These are phyloP conservation scores for Vitis labrusca DNA, from an alignment of 164 flowering plant species.

Conservation along the genomic window DNA sequence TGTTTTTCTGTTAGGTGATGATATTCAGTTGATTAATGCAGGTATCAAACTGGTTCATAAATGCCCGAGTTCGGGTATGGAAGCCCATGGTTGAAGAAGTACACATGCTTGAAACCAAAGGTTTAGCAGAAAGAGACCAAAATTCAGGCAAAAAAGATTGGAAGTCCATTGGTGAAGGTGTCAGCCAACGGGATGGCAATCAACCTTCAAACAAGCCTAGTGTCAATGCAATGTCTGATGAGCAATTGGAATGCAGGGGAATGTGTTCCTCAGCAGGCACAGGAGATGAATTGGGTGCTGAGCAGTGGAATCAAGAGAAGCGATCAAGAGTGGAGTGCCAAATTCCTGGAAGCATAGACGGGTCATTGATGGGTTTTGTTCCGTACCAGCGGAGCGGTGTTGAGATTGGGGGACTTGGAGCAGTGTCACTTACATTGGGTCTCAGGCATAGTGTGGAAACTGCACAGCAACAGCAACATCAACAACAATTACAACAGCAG, in stretches of 20 bases:
- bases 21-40: conserved; percentile 15
- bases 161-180: conserved; percentile 8
- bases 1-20: no score
- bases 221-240: conserved; percentile 11
- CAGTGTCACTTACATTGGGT: conserved; percentile 78
- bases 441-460: conserved; percentile 62
- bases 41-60: conserved; percentile 97
- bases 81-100: conserved; percentile 97
- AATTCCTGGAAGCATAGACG: conserved; percentile 27
- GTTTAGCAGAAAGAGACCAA: conserved; percentile 25
- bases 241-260: conserved; percentile 21
- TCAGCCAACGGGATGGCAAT: conserved; percentile 5
- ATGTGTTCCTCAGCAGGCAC: conserved; percentile 9
- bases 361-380: conserved; percentile 44
- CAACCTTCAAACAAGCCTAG: conserved; percentile 14
- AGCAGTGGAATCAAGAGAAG: conserved; percentile 54
- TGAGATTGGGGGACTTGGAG: conserved; percentile 53
- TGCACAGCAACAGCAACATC: conserved; percentile 25
- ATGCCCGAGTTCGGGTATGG: conserved; percentile 90
- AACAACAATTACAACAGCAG: conserved; percentile 31
- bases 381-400: conserved; percentile 46
- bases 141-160: conserved; percentile 17
- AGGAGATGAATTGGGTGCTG: conserved; percentile 12
- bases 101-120: conserved; percentile 75
- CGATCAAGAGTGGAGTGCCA: conserved; percentile 45